Evolutionary conservation across 139 green algal genomes (phyloP).

Genomic region (Tetradesmus lagerheimii): DNA sequence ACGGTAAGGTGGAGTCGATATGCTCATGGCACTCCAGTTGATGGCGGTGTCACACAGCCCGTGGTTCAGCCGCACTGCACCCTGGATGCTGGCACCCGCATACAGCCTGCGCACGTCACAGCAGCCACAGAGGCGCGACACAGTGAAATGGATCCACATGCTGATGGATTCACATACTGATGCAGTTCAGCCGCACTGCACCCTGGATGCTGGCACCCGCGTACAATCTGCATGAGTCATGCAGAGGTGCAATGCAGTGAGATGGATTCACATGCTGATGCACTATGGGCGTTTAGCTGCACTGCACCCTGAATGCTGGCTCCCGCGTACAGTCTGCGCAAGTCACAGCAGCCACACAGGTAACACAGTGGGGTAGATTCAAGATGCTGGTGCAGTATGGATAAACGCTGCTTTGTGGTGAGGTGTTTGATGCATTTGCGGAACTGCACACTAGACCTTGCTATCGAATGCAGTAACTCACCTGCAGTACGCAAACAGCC

Average conservation of each 20-base stretch:
- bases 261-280: no score
- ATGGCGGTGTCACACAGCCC: conserved; percentile 92
- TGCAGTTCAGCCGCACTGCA: conserved; percentile 82
- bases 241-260: no score
- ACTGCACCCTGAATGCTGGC: conserved; percentile 81
- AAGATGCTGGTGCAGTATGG: no score
- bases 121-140: not conserved
- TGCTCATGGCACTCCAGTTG: conserved; percentile 99
- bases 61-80: conserved; percentile 88
- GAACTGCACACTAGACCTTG: no score
- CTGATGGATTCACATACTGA: no score
- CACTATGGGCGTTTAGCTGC: conserved; percentile 92
- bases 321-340: conserved; percentile 89
- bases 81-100: conserved; percentile 85
- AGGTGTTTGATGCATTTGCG: no score
- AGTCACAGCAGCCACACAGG: no score
- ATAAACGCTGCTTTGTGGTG: no score
- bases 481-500: conserved; percentile 88
- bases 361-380: no score
- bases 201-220: conserved; percentile 86
- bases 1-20: no score
- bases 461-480: no score
- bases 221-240: conserved; percentile 87
- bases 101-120: conserved; percentile 85
- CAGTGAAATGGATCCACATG: no score